phyloP scores from a whole-genome alignment of 202 grass and related monocot genomes.

The Elaeis oleifera region DNA sequence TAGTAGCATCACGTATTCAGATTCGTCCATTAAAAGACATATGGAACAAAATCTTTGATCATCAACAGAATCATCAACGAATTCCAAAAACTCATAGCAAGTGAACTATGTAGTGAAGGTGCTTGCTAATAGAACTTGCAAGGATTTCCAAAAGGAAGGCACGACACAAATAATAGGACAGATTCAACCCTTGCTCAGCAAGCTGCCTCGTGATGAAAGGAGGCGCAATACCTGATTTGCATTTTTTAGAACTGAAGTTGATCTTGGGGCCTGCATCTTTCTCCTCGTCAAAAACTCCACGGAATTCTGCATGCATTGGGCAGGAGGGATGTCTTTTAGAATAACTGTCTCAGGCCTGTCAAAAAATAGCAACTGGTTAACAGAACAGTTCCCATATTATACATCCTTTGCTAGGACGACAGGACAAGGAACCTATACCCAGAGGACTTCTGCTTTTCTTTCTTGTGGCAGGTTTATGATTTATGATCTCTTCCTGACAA shows the following conservation, averaged over 20 bases:
- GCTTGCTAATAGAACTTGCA: too few relatives aligned
- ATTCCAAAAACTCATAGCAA: too few relatives aligned
- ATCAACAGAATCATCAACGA: too few relatives aligned
- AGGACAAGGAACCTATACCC: slow-evolving; percentile 37
- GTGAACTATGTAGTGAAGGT: too few relatives aligned
- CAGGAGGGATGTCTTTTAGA: slow-evolving; percentile 51
- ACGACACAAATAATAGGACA: too few relatives aligned
- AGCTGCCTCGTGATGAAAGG: slow-evolving; percentile 52
- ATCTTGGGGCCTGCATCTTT: slow-evolving; percentile 59
- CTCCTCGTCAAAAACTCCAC: slow-evolving; percentile 58
- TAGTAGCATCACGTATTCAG: too few relatives aligned
- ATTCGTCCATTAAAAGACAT: too few relatives aligned
- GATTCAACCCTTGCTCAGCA: slow-evolving; percentile 33
- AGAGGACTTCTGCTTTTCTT: slow-evolving; percentile 39
- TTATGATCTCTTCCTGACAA: slow-evolving; percentile 55
- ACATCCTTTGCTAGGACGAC: slow-evolving; percentile 4
- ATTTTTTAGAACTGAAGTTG: slow-evolving; percentile 71
- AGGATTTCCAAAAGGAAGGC: too few relatives aligned
- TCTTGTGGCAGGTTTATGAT: slow-evolving; percentile 37
- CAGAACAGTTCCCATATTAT: slow-evolving; percentile 10
- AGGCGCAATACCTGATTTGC: slow-evolving; percentile 52
- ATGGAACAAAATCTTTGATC: too few relatives aligned
- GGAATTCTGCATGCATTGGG: slow-evolving; percentile 44
- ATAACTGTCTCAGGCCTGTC: slow-evolving; percentile 70
- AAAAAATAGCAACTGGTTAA: slow-evolving; percentile 11